Evolutionary conservation across 768 basidiomycete genomes (phyloP).

Genomic region (Rhizopogon vinicolor): DNA sequence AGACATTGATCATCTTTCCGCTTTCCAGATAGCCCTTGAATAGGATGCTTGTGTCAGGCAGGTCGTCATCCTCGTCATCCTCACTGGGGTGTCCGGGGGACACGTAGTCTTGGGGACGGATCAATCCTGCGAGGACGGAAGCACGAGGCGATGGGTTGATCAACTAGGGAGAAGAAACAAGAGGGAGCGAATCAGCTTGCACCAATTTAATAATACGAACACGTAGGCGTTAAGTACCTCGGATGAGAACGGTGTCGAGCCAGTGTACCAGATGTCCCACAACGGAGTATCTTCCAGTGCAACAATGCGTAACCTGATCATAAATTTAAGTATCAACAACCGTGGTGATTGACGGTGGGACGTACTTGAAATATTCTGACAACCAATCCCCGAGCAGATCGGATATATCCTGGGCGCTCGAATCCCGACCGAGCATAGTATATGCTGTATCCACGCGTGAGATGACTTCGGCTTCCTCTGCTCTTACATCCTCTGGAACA

Average conservation of each 20-base stretch:
- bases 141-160: conserved; percentile 69
- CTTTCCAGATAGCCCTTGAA: conserved; percentile 76
- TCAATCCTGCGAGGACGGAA: conserved; percentile 54
- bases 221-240: conserved; percentile 41
- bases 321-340: not conserved
- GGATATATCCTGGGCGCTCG: conserved; percentile 13
- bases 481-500: conserved; percentile 27
- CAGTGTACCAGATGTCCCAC: conserved; percentile 76
- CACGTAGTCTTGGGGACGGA: conserved; percentile 51
- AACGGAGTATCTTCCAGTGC: conserved; percentile 48
- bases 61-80: conserved; percentile 21
- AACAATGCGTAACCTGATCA: conserved; percentile 34
- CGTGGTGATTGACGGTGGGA: not conserved
- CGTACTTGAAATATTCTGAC: conserved; percentile 45
- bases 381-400: conserved; percentile 46
- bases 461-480: conserved; percentile 28
- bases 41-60: conserved; percentile 74
- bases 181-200: not conserved
- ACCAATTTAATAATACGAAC: not conserved
- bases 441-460: conserved; percentile 18
- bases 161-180: conserved; percentile 34
- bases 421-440: conserved; percentile 13
- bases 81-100: conserved; percentile 2
- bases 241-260: conserved; percentile 55
- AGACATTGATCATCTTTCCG: conserved; percentile 79